Evolutionary conservation across 495 filamentous ascomycete genomes (phyloP).

Genomic region (Daldinia decipiens): DNA sequence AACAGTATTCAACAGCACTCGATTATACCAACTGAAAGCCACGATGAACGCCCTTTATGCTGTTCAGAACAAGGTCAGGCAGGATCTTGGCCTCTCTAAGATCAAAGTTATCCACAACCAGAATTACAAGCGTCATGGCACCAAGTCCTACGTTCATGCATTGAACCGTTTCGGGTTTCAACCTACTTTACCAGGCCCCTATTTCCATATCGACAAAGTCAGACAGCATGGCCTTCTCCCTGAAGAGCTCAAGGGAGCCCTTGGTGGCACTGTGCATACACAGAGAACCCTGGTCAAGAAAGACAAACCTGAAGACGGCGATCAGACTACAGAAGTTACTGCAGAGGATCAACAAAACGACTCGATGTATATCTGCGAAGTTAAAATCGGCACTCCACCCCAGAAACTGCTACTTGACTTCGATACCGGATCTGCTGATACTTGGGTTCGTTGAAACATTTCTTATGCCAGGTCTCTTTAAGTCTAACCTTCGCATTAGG

Average conservation of each 20-base stretch:
- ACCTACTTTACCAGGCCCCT: slow-evolving; percentile 76
- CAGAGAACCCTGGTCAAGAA: slow-evolving; percentile 64
- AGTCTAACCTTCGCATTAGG: slow-evolving; percentile 52
- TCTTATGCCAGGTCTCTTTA: neutral
- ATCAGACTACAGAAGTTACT: slow-evolving; percentile 63
- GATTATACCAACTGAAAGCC: neutral
- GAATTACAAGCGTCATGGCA: slow-evolving; percentile 71
- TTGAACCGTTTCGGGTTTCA: slow-evolving; percentile 76
- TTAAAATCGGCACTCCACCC: slow-evolving; percentile 73
- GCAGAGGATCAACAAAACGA: slow-evolving; percentile 83
- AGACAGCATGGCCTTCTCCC: slow-evolving; percentile 50
- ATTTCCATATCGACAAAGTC: slow-evolving; percentile 59
- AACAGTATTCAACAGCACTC: slow-evolving; percentile 9
- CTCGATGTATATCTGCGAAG: slow-evolving; percentile 71
- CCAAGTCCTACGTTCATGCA: slow-evolving; percentile 76
- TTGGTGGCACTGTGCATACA: slow-evolving; percentile 60
- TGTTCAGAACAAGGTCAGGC: slow-evolving; percentile 48
- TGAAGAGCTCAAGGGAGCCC: slow-evolving; percentile 43
- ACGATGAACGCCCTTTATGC: slow-evolving; percentile 51
- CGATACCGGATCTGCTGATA: slow-evolving; percentile 80
- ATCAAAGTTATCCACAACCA: slow-evolving; percentile 65
- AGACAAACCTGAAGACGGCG: slow-evolving; percentile 36
- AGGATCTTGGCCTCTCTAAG: slow-evolving; percentile 57
- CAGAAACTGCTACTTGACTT: slow-evolving; percentile 77
- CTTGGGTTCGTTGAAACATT: slow-evolving; percentile 69